Conservation (phyloP, 768 basidiomycete genomes). For the Termitomyces sp. region DNA sequence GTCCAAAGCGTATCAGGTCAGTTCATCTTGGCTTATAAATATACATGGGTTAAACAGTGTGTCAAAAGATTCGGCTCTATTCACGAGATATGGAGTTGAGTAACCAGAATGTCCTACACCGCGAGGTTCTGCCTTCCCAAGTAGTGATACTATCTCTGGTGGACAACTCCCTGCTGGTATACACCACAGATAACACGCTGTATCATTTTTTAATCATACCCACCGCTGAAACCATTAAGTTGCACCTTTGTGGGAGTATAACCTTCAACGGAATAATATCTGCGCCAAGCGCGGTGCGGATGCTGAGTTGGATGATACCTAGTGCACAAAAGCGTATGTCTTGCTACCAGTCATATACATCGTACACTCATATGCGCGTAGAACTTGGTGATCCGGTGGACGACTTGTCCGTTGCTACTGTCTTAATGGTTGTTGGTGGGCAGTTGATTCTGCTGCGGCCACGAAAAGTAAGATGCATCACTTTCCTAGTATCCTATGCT, state of each 20-base stretch:
- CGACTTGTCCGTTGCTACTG: conserved; percentile 90
- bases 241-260: conserved; percentile 93
- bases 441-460: conserved; percentile 87
- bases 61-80: conserved; percentile 79
- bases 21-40: conserved; percentile 15
- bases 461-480: conserved; percentile 59
- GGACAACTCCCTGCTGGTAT: conserved; percentile 92
- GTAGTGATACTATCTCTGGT: conserved; percentile 88
- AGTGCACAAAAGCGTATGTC: conserved; percentile 84
- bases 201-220: conserved; percentile 91
- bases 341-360: background rate
- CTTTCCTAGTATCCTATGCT: background rate
- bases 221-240: conserved; percentile 74
- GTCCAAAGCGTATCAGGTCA: conserved; percentile 72
- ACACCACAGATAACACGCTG: conserved; percentile 91
- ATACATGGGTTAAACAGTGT: conserved; percentile 2
- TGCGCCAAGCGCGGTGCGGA: conserved; percentile 78
- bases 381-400: conserved; percentile 93
- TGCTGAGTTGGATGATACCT: conserved; percentile 97
- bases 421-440: conserved; percentile 93
- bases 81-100: conserved; percentile 88
- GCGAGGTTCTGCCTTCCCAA: conserved; percentile 70
- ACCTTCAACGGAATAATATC: conserved; percentile 89
- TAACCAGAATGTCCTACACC: conserved; percentile 79
- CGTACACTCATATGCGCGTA: conserved; percentile 25